Evolutionary conservation across 306 rosid genomes (phyloP).

Genomic region (Dalbergia cultrata): DNA sequence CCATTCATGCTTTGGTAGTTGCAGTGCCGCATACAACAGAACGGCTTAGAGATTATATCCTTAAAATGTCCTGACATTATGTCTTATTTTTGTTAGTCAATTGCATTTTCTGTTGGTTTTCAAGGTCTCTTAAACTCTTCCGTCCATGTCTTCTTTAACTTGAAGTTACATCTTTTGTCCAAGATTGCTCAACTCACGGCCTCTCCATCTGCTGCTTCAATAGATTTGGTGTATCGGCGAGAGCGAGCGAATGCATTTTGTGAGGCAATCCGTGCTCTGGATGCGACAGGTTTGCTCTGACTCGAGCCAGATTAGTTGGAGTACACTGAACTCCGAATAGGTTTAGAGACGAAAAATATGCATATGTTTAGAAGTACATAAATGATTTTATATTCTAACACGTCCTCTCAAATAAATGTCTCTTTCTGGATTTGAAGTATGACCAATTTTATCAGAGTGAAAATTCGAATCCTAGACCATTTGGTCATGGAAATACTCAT

Average conservation of each 20-base stretch:
- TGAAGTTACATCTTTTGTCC: slow-evolving; percentile 85
- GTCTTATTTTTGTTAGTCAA: slow-evolving; percentile 37
- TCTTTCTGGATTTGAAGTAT: no score
- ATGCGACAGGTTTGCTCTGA: slow-evolving; percentile 79
- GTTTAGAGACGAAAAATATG: no score
- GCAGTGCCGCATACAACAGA: slow-evolving; percentile 93
- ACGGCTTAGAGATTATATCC: slow-evolving; percentile 95
- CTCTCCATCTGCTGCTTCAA: slow-evolving; percentile 53
- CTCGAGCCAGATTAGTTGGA: no score
- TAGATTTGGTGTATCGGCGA: slow-evolving; percentile 63
- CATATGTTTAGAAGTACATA: no score
- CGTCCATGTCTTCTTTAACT: slow-evolving; percentile 65
- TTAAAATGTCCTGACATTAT: slow-evolving; percentile 33
- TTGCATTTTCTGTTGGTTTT: slow-evolving; percentile 34
- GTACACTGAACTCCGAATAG: no score
- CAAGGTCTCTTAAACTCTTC: slow-evolving; percentile 16
- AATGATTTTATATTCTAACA: no score
- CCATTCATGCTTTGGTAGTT: slow-evolving; percentile 83
- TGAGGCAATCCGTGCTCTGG: slow-evolving; percentile 95
- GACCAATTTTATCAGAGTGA: no score
- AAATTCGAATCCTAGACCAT: no score
- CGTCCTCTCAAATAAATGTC: no score
- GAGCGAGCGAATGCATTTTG: slow-evolving; percentile 88
- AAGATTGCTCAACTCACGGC: slow-evolving; percentile 87
- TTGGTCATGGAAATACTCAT: no score